Base-by-base conservation (phyloP, 2,329 filamentous ascomycete genomes). In the Botrytis deweyae region DNA sequence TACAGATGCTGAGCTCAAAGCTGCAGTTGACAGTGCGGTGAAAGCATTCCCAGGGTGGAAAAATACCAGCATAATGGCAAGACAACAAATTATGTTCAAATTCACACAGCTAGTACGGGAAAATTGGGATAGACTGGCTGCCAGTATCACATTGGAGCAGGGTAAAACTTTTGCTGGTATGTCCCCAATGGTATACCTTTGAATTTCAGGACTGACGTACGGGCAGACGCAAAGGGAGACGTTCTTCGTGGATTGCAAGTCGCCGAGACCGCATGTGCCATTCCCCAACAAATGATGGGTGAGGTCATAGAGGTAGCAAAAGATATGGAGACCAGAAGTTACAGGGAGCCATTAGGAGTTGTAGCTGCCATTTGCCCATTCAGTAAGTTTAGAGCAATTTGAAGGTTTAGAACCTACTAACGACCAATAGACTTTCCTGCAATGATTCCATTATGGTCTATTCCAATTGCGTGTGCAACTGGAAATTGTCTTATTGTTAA, bases 401-500 rank as follows among this genome's bases (percentile, higher is more conserved):
- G 6, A 7, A 20, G 8, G 16, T 16, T 44, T 42, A 22, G 14
- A 49, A 9, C 61, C 22, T 12, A 36, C 71, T 73, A 61, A 73
- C 33, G 29, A n/a, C 25, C 14, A 38, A 20, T 59, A 93, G 91
- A 96, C 86, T 96, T 96, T 84, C 93, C 93, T 62, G 93, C 93
- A 79, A 97, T 97, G 93, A 96, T 97, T 82, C 93, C 93, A 5
- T 87, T 97, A n/a, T 97, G 93, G 93, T 94, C 89, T 75, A 94
- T 97, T 76, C 93, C 93, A 58, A 92, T 96, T 78, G 93, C 93
- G 65, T 93, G 93, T 62, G 89, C 95, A 42, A 94, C 92, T 29
- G 93, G 93, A 70, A 97, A 97, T 86, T 95, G 92, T 22, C 86
- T 94, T 74, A 89, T 97, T 78, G 86, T 97, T 78, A 97, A 97